These are phyloP conservation scores for Hirschfeldia incana DNA, from an alignment of 345 rosid genomes.

Conservation along the genomic window DNA sequence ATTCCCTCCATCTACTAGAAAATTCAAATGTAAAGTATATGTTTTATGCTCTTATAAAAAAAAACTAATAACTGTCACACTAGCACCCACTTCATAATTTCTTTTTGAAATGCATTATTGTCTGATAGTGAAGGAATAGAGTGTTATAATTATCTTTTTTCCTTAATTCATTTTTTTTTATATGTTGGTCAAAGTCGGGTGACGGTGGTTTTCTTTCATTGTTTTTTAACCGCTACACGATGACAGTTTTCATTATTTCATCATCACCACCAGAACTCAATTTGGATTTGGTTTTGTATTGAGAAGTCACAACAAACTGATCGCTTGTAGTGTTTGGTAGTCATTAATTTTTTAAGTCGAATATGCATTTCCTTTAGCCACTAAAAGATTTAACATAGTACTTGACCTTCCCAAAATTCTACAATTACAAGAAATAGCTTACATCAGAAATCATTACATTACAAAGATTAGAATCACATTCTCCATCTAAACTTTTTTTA, in stretches of 20 bases:
- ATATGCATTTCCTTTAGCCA: neutral
- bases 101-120: neutral
- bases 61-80: neutral
- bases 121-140: conserved; percentile 2
- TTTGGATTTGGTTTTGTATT: conserved; percentile 17
- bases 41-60: neutral
- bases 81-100: neutral
- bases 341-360: neutral
- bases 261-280: conserved; percentile 13
- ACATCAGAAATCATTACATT: conserved; percentile 18
- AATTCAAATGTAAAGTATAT: too few relatives aligned
- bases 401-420: conserved; percentile 16
- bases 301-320: neutral
- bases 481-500: conserved; percentile 13
- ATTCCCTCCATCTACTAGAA: too few relatives aligned
- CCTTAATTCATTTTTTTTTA: neutral
- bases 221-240: neutral
- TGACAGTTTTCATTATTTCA: neutral
- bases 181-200: conserved; percentile 18
- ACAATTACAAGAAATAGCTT: conserved; percentile 31
- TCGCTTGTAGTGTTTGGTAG: neutral
- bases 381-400: neutral
- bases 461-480: conserved; percentile 6
- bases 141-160: neutral
- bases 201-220: neutral